These are phyloP conservation scores for Tremella mesenterica DNA, from an alignment of 768 basidiomycete species.

Conservation along the genomic window DNA sequence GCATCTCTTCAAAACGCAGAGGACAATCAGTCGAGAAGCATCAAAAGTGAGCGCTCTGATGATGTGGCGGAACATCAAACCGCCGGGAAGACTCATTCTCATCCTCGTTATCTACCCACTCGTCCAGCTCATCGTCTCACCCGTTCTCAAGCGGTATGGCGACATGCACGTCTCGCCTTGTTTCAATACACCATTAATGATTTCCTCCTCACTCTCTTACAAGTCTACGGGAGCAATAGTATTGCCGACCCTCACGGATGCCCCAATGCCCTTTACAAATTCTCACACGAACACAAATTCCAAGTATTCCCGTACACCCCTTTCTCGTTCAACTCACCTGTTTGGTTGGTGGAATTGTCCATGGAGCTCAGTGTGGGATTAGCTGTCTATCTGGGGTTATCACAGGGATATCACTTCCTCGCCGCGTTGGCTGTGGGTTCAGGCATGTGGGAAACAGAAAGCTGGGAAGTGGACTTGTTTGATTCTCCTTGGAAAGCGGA, in stretches of 20 bases:
- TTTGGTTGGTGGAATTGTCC: slow-evolving; percentile 8
- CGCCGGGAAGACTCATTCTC: no score
- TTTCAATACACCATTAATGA: slow-evolving; percentile 23
- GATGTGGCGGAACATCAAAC: no score
- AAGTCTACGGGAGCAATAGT: slow-evolving; percentile 14
- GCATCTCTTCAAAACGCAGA: not conserved
- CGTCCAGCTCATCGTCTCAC: slow-evolving; percentile 10
- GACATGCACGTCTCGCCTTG: slow-evolving; percentile 15
- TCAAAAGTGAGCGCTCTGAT: no score
- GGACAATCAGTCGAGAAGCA: no score
- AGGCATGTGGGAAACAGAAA: slow-evolving; percentile 27
- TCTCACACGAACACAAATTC: slow-evolving; percentile 13
- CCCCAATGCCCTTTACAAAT: slow-evolving; percentile 14
- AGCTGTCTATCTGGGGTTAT: slow-evolving; percentile 22
- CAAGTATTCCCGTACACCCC: slow-evolving; percentile 11
- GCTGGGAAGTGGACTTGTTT: slow-evolving; percentile 35
- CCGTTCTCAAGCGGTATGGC: slow-evolving; percentile 8
- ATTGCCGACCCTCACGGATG: slow-evolving; percentile 11
- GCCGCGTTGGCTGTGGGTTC: slow-evolving; percentile 15
- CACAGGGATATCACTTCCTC: slow-evolving; percentile 18
- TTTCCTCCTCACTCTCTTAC: slow-evolving; percentile 17
- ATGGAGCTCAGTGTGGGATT: slow-evolving; percentile 9
- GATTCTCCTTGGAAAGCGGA: slow-evolving; percentile 27
- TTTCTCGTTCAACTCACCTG: slow-evolving; percentile 1
- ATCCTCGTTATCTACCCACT: not conserved